Conservation (phyloP, 768 basidiomycete species). For the Epithele typhae region DNA sequence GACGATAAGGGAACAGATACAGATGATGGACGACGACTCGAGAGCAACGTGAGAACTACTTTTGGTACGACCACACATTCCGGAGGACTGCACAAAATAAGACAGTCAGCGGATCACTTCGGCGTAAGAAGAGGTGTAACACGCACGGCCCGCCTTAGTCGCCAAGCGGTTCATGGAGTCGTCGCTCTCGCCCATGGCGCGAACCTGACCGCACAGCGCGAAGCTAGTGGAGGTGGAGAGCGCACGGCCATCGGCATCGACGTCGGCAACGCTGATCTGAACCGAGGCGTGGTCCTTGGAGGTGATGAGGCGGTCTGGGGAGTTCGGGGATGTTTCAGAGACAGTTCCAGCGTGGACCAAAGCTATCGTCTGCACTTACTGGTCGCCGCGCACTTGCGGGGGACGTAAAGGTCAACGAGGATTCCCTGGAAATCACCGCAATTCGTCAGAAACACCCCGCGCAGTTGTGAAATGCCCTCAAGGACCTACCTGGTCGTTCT, state of each 20-base stretch:
- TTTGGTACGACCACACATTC: constrained; percentile 95
- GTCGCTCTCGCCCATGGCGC: constrained; percentile 94
- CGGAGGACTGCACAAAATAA: constrained; percentile 65
- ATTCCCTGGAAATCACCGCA: constrained; percentile 57
- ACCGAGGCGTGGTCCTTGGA: constrained; percentile 99
- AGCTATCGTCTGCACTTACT: constrained; percentile 51
- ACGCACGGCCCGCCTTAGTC: constrained; percentile 91
- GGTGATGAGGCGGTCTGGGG: constrained; percentile 90
- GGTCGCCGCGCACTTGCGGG: constrained; percentile 98
- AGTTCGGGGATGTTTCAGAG: neutral
- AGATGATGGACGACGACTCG: constrained; percentile 18
- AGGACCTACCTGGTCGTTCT: constrained; percentile 79
- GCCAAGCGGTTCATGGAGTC: constrained; percentile 96
- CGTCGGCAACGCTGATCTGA: constrained; percentile 92
- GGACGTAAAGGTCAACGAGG: constrained; percentile 99
- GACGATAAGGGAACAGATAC: constrained; percentile 15
- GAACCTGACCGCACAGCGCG: constrained; percentile 90
- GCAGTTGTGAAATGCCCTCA: neutral
- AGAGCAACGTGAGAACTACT: constrained; percentile 45
- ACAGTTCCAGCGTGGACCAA: too few species aligned
- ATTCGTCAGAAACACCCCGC: constrained; percentile 5
- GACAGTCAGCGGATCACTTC: neutral
- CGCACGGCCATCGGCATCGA: constrained; percentile 85
- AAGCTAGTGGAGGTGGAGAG: constrained; percentile 81
- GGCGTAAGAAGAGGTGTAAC: constrained; percentile 4